Evolutionary conservation across 1,284 basidiomycete species (phyloP).

Genomic region (Trichosporon sp.): DNA sequence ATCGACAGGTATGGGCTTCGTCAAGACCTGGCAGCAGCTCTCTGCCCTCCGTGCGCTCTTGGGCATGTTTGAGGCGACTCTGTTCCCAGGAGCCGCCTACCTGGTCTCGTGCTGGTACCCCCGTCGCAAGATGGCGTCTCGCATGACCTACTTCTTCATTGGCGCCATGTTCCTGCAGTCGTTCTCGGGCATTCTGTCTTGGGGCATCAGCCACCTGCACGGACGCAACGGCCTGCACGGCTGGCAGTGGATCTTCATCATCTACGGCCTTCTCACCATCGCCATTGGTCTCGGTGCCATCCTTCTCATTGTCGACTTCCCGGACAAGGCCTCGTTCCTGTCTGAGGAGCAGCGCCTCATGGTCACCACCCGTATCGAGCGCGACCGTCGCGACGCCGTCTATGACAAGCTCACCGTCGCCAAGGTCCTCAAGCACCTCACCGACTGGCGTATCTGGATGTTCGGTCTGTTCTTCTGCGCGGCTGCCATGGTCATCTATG

Average conservation of each 20-base stretch:
- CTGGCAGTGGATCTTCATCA: slow-evolving; percentile 18
- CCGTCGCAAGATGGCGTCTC: slow-evolving; percentile 47
- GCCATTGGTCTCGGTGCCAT: slow-evolving; percentile 35
- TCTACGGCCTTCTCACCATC: slow-evolving; percentile 11
- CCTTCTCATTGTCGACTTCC: slow-evolving; percentile 21
- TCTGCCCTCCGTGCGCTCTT: slow-evolving; percentile 28
- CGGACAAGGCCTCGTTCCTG: slow-evolving; percentile 12
- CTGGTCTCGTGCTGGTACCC: slow-evolving; percentile 52
- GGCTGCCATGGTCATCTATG: slow-evolving; percentile 19
- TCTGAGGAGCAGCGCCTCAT: slow-evolving; percentile 12
- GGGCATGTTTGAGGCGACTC: slow-evolving; percentile 44
- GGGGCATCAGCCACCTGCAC: slow-evolving; percentile 6
- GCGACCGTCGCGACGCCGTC: slow-evolving; percentile 41
- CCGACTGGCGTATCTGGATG: slow-evolving; percentile 50
- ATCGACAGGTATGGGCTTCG: slow-evolving; percentile 43
- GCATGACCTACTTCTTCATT: slow-evolving; percentile 49
- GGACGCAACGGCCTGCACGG: slow-evolving; percentile 7
- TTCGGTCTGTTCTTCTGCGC: slow-evolving; percentile 49
- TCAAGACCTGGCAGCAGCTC: slow-evolving; percentile 32
- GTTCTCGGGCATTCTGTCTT: background rate
- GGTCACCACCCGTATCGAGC: slow-evolving; percentile 14
- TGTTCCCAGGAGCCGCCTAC: slow-evolving; percentile 47
- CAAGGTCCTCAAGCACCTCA: slow-evolving; percentile 40
- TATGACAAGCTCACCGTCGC: slow-evolving; percentile 45
- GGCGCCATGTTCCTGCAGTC: slow-evolving; percentile 18